A percentile compares a stretch with the other conserved stretches of the same genome.
Conservation (phyloP, 106 monocot species). For the Phalaenopsis equestris region DNA sequence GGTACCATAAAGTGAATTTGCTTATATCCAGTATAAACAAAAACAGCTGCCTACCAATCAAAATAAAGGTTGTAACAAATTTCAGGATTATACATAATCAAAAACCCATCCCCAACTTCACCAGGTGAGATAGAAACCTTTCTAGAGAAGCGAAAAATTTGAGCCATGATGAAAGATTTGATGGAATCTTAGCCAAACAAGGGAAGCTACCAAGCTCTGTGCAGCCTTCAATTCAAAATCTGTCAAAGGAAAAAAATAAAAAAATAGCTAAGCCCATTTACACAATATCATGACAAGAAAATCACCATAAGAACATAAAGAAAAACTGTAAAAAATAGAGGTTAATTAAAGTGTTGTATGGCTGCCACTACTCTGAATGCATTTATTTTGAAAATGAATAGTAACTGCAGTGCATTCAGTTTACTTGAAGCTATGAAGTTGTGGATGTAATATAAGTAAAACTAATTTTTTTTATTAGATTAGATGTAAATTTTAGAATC, state of each 20-base stretch:
- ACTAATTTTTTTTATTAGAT: not conserved
- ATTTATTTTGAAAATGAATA: not conserved
- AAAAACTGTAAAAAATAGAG: not conserved
- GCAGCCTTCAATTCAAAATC: not conserved
- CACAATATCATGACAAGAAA: not conserved
- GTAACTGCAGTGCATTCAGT: not conserved
- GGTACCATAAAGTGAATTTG: not conserved
- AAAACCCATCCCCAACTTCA: not conserved
- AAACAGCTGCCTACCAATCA: not conserved
- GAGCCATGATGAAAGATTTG: constrained; percentile 1
- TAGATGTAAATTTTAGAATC: not conserved
- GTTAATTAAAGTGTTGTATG: not conserved
- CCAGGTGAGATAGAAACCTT: not conserved
- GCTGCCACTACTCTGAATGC: not conserved
- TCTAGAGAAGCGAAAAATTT: constrained; percentile 1
- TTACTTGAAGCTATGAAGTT: not conserved
- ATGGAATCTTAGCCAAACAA: not conserved
- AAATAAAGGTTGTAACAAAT: not conserved
- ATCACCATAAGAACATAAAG: not conserved
- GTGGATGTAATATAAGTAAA: not conserved
- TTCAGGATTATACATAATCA: constrained; percentile 1
- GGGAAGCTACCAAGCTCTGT: not conserved
- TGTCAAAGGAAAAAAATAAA: not conserved
- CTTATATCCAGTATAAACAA: not conserved
- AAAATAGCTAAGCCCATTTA: not conserved